Conservation (phyloP, 768 basidiomycete species). For the Tricholomella constricta region DNA sequence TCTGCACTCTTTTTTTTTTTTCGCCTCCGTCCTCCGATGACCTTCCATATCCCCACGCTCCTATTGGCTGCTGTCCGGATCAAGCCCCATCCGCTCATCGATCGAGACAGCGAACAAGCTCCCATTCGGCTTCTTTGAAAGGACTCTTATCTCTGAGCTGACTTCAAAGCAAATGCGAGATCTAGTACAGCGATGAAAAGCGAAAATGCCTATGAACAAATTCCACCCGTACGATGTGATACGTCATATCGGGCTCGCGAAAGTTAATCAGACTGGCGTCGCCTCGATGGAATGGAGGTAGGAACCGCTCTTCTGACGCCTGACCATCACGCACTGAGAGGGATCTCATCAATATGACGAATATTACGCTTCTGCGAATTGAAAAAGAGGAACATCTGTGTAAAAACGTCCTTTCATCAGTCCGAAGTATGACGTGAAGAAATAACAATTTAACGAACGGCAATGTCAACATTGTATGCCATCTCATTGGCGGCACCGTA, state of each 20-base stretch:
- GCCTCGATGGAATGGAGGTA: slow-evolving; percentile 5
- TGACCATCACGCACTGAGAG: background rate
- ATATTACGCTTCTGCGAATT: slow-evolving; percentile 6
- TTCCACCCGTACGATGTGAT: no score
- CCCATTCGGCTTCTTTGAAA: no score
- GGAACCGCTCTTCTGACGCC: background rate
- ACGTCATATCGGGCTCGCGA: background rate
- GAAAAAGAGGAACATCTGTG: slow-evolving; percentile 7
- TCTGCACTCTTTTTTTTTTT: background rate
- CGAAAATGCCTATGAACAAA: no score
- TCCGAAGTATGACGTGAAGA: background rate
- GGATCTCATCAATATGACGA: background rate
- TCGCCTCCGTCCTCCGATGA: background rate
- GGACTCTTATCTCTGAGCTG: no score
- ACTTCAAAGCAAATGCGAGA: no score
- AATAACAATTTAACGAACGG: background rate
- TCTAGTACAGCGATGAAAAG: no score
- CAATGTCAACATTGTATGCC: background rate
- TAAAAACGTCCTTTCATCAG: background rate
- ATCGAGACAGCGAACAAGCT: background rate
- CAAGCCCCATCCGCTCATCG: background rate
- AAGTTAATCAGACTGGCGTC: background rate
- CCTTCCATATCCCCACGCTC: background rate
- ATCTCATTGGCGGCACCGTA: slow-evolving; percentile 16
- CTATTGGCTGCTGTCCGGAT: background rate